Evolutionary conservation across 1,139 yeast species (phyloP).

Genomic region (Protomyces gravidus): DNA sequence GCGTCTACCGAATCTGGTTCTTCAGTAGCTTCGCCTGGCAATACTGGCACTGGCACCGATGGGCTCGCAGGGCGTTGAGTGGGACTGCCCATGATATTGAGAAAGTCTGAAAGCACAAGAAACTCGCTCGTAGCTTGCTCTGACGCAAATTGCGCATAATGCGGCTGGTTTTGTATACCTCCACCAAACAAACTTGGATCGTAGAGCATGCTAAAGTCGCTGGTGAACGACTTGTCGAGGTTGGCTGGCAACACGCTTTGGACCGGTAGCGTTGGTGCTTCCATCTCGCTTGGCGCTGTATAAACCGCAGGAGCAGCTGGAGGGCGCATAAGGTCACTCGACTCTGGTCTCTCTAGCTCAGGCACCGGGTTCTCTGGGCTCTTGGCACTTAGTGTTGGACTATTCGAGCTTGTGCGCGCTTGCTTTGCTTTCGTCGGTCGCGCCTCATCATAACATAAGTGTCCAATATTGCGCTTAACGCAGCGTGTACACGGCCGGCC

Average conservation of each 20-base stretch:
- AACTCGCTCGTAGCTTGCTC: slow-evolving; percentile 50
- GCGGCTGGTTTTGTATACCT: slow-evolving; percentile 13
- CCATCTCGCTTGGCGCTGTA: not conserved
- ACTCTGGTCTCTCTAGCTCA: not conserved
- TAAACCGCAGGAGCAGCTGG: slow-evolving; percentile 8
- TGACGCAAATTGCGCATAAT: slow-evolving; percentile 24
- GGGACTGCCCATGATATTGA: slow-evolving; percentile 87
- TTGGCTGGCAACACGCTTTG: not conserved
- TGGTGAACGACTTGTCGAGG: slow-evolving; percentile 1
- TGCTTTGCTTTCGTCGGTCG: slow-evolving; percentile 31
- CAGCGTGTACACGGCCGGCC: slow-evolving; percentile 84
- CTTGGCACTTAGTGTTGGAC: not conserved
- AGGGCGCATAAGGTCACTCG: slow-evolving; percentile 8
- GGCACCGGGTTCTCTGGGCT: not conserved
- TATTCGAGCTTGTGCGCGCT: not conserved
- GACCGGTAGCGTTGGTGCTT: not conserved
- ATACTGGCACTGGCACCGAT: not conserved
- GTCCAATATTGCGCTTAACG: slow-evolving; percentile 81
- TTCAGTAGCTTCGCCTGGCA: not conserved
- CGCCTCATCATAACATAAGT: slow-evolving; percentile 80
- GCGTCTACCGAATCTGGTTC: not conserved
- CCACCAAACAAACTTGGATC: slow-evolving; percentile 16
- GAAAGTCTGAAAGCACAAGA: slow-evolving; percentile 80
- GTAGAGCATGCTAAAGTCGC: slow-evolving; percentile 10
- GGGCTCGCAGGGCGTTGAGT: slow-evolving; percentile 20